A percentile compares a stretch with the other conserved stretches of the same genome.
These are phyloP conservation scores for Lagerstroemia speciosa DNA, from an alignment of 345 rosid genomes.

Conservation along the genomic window DNA sequence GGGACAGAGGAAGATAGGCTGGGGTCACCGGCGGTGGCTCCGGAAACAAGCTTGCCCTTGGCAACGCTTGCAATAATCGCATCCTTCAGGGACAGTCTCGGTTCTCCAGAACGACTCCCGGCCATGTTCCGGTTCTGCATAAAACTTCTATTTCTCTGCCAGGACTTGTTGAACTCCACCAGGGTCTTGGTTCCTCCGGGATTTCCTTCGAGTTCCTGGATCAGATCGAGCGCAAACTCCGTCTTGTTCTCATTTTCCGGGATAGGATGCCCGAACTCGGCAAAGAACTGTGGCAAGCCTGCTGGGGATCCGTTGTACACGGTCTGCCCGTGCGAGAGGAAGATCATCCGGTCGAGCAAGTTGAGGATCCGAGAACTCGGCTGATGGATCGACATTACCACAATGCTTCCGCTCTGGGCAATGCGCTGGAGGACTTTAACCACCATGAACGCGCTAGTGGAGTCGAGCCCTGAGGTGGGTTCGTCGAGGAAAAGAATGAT, in stretches of 20 bases:
- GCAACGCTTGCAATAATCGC: conserved; percentile 78
- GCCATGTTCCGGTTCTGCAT: conserved; percentile 1
- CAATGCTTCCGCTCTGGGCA: conserved; percentile 85
- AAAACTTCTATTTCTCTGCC: conserved; percentile 30
- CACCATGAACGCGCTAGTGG: conserved; percentile 91
- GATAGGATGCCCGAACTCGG: conserved; percentile 72
- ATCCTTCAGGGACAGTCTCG: conserved; percentile 48
- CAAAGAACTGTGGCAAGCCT: conserved; percentile 48
- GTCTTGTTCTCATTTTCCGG: conserved; percentile 81
- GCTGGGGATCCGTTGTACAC: conserved; percentile 66
- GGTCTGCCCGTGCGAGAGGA: conserved; percentile 70
- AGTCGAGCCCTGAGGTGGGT: conserved; percentile 93
- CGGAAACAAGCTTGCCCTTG: conserved; percentile 75
- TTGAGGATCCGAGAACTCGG: conserved; percentile 80
- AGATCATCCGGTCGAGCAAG: conserved; percentile 60
- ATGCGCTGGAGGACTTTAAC: conserved; percentile 82
- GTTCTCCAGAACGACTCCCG: not conserved
- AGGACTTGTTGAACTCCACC: conserved; percentile 66
- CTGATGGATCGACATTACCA: conserved; percentile 92
- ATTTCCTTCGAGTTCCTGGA: conserved; percentile 70
- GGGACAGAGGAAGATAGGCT: conserved; percentile 38
- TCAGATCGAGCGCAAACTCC: conserved; percentile 78
- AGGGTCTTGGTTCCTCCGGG: conserved; percentile 55
- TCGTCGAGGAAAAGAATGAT: conserved; percentile 82
- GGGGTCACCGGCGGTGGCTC: conserved; percentile 15